phyloP scores from a whole-genome alignment of 345 rosid genomes.

The Pistacia integerrima region DNA sequence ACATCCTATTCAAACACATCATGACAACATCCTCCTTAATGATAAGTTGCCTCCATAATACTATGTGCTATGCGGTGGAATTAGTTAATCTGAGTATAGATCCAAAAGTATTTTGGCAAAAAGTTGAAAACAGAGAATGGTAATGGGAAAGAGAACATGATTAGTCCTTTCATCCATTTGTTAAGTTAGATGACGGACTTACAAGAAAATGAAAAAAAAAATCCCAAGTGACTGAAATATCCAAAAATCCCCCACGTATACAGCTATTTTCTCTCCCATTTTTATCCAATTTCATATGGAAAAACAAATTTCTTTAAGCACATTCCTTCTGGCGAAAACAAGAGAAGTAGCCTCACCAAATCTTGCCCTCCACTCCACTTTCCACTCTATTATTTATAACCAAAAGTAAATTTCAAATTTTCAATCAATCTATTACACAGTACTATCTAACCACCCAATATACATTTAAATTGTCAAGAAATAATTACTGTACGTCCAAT shows the following conservation, averaged over 20 bases:
- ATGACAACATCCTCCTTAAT: conserved; percentile 2
- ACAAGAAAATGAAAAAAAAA: no score
- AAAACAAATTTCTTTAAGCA: no score
- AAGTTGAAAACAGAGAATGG: background rate
- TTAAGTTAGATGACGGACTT: no score
- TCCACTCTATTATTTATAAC: no score
- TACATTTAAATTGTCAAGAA: background rate
- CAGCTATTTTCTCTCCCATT: no score
- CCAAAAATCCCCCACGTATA: background rate
- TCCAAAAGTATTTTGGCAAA: background rate
- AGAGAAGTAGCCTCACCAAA: background rate
- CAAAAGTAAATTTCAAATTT: background rate
- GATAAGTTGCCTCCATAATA: background rate
- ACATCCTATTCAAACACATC: background rate
- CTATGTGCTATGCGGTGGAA: background rate
- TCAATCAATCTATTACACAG: background rate
- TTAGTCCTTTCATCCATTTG: no score
- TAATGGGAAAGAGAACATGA: background rate
- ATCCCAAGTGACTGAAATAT: background rate
- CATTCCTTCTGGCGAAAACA: no score
- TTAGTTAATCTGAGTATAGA: background rate
- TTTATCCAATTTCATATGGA: no score
- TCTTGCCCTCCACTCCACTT: no score
- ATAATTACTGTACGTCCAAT: no score
- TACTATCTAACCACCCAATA: background rate